Evolutionary conservation across 139 green algal genomes (phyloP), one percentile per base, ranked within the genome.

Genomic region (Haematococcus lacustris): DNA sequence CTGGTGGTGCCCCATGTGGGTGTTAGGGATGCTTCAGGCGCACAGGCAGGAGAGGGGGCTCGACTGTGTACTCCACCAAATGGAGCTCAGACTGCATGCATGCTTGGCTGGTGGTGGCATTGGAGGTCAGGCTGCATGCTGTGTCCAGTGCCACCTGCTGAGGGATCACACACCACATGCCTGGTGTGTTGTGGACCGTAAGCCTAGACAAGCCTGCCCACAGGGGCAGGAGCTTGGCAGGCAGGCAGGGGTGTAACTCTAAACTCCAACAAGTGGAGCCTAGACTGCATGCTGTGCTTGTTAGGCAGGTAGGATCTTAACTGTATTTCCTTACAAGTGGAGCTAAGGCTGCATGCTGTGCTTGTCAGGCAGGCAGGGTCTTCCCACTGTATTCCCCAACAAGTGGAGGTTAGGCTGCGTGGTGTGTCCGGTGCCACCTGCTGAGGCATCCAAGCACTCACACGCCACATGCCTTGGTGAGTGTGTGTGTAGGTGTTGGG

Each of bases 401-500:
- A 7, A 64, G 9, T 21, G 30, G 17, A 21, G 21, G 4, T 64
- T 26, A 35, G 17, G 23, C 26, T 21, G 13, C 21, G 13, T 57
- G 13, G 13, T 57, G 21, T 13, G 13, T 57, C 13, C 13, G 13
- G 47, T 21, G 13, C 13, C 21, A 28, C 47, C 47, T 57, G 13
- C 47, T 57, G 13, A 57, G 47, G 47, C 47, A 57, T 57, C 21
- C 21, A 57, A 57, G 21, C 47, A 57, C 13, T 28, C 47, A 57
- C 47, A 13, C 13, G 47, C 47, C 47, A 28, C 13, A 21, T 21
- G 13, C 47, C 47, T 57, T 57, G 47, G 13, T 21, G 47, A 28
- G 13, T 57, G 32, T 37, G 34, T 30, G 23, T 53, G 30, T 70
- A 81, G 76, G 76, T 96, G 0, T 80, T 96, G 63, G 90, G 90